A percentile compares a stretch with the other conserved stretches of the same genome.
Evolutionary conservation across 352 stramenopile species (phyloP).

Genomic region (Phytophthora macrochlamydospora): DNA sequence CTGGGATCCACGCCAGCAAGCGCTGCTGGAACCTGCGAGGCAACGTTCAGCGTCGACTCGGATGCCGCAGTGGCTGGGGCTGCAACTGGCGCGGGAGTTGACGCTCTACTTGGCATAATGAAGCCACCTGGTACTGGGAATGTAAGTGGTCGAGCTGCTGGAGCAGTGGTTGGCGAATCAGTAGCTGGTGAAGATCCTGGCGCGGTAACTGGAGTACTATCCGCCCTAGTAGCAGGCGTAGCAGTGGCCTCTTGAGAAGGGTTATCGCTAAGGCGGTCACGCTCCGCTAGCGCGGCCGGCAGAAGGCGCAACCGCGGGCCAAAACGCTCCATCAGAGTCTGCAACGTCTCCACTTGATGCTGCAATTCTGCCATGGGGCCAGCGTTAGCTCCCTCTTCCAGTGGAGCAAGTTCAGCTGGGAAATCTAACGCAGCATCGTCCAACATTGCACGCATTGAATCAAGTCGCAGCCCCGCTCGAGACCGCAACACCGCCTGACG

Average conservation of each 20-base stretch:
- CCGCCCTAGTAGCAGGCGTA: neutral
- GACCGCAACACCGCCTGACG: conserved; percentile 40
- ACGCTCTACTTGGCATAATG: neutral
- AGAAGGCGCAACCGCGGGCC: conserved; percentile 51
- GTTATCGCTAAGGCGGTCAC: conserved; percentile 27
- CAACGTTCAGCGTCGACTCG: conserved; percentile 1
- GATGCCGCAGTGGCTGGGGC: neutral
- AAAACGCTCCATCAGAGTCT: conserved; percentile 54
- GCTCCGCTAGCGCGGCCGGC: conserved; percentile 45
- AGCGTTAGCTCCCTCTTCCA: conserved; percentile 25
- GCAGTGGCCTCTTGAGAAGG: neutral
- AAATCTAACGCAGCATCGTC: conserved; percentile 45
- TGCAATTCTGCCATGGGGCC: conserved; percentile 41
- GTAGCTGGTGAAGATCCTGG: conserved; percentile 2
- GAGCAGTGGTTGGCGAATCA: neutral
- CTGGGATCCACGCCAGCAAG: neutral
- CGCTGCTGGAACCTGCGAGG: too few relatives aligned
- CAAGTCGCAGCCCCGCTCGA: conserved; percentile 39
- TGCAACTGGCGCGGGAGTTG: neutral
- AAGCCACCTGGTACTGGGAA: conserved; percentile 3
- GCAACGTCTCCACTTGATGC: conserved; percentile 54
- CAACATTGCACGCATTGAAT: conserved; percentile 48
- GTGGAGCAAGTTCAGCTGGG: conserved; percentile 17
- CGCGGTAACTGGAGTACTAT: neutral
- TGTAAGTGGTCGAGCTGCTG: neutral